phyloP scores from a whole-genome alignment of 176 grass and related monocot genomes.

The Carex pumila region DNA sequence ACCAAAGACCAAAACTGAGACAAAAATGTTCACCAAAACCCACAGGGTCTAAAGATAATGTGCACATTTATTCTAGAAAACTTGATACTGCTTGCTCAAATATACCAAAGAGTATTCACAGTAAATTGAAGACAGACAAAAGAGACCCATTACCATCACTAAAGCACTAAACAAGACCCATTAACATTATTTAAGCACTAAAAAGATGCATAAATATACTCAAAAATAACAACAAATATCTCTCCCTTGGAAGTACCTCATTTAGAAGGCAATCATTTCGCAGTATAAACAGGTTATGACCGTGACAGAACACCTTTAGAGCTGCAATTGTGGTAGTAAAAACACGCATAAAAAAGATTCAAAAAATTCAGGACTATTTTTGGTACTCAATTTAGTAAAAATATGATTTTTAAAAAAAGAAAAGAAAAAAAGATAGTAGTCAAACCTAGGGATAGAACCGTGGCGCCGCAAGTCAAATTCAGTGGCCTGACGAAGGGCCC shows the following conservation, averaged over 20 bases:
- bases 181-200: background rate
- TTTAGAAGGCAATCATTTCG: background rate
- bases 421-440: background rate
- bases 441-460: constrained; percentile 74
- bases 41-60: background rate
- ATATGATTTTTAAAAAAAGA: too few species aligned
- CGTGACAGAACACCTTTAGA: constrained; percentile 88
- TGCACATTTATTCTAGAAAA: background rate
- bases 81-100: background rate
- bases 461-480: constrained; percentile 74
- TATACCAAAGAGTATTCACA: constrained; percentile 3
- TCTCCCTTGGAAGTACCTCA: background rate
- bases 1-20: too few species aligned
- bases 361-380: background rate
- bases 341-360: background rate
- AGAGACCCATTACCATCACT: background rate
- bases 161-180: background rate
- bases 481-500: constrained; percentile 88
- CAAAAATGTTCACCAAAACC: background rate
- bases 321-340: constrained; percentile 23
- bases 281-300: constrained; percentile 33
- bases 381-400: background rate
- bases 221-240: background rate
- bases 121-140: background rate
- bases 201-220: background rate